Base-by-base conservation (phyloP, 2,329 filamentous ascomycete species). In the Aquanectria penicillioides region DNA sequence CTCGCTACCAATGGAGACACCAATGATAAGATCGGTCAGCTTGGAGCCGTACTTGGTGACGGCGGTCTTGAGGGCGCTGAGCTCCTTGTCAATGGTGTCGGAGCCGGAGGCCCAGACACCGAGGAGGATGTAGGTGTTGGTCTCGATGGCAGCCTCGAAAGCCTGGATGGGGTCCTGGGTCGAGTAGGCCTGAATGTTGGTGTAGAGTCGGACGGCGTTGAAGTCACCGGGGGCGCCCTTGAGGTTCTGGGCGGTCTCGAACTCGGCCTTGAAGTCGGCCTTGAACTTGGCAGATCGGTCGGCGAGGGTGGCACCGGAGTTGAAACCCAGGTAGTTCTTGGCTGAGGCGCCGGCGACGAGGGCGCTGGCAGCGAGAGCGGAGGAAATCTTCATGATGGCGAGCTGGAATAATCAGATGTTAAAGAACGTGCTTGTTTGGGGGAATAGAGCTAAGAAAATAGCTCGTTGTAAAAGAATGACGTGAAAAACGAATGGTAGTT, bases 121-220 rank as follows among this genome's bases (percentile, higher is more conserved):
- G 48, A 89, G 86, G 29, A 90, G 84, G 38, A 91, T 77, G 63
- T 83, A 77, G 15, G 85, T 87, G 37, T 86, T 79, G 61, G 86
- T 87, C 58, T 81, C 77, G 40, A 89, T 79, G 68, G 88, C 88
- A 29, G 88, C 88, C 78, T 92, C 91, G 78, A 94, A 86, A 36
- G 93, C 93, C 80, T 92, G 81, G 71, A 97, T 81, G 49, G 93
- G 93, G 75, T 94, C 90, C n/a, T n/a, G n/a, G 67, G 86, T 84
- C 80, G 89, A 80, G 75, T 86, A 79, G 70, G 82, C 83, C 74
- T 86, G 83, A 72, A 89, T 86, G 80, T 86, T 88, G 73, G 89
- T 91, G 81, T 91, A 90, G 26, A 89, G 79, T 49, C 87, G 85
- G 65, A 87, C 82, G 57, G 83, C 78, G 68, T 81, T 84, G 78